Percentiles rank a stretch among this genome's conserved stretches.
Evolutionary conservation across 345 rosid species (phyloP).

Genomic region (Carallia brachiata): DNA sequence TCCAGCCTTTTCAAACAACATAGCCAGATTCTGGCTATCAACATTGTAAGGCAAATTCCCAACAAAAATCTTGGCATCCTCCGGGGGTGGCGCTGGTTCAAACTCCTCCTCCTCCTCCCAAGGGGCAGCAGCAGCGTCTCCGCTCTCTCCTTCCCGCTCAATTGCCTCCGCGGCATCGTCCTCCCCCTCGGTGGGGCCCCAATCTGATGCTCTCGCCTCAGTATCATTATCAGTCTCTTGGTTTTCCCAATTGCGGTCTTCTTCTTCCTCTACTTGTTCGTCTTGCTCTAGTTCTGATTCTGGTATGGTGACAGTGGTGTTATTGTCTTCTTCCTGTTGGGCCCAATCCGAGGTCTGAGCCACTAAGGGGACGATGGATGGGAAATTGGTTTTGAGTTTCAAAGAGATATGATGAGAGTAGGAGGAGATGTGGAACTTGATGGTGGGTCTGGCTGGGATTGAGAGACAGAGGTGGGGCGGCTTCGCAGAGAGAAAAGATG

Average conservation of each 20-base stretch:
- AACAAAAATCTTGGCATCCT: constrained; percentile 81
- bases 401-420: constrained; percentile 24
- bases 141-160: background rate
- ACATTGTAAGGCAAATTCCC: constrained; percentile 82
- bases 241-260: constrained; percentile 28
- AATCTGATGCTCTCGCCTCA: constrained; percentile 32
- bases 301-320: constrained; percentile 30
- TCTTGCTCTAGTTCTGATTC: constrained; percentile 19
- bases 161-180: constrained; percentile 17
- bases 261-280: background rate
- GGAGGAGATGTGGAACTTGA: constrained; percentile 27
- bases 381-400: constrained; percentile 38
- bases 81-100: constrained; percentile 54
- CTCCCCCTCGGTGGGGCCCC: constrained; percentile 37
- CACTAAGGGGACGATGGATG: constrained; percentile 44
- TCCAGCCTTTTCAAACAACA: constrained; percentile 84
- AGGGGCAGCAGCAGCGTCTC: constrained; percentile 6
- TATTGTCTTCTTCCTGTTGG: constrained; percentile 35
- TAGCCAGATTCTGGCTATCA: constrained; percentile 74
- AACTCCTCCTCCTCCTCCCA: constrained; percentile 22
- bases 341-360: constrained; percentile 51
- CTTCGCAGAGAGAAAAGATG: constrained; percentile 38
- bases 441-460: constrained; percentile 19
- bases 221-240: constrained; percentile 25
- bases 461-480: constrained; percentile 36